phyloP scores from a whole-genome alignment of 257 asterid genomes.

The Cynanchum wilfordii region DNA sequence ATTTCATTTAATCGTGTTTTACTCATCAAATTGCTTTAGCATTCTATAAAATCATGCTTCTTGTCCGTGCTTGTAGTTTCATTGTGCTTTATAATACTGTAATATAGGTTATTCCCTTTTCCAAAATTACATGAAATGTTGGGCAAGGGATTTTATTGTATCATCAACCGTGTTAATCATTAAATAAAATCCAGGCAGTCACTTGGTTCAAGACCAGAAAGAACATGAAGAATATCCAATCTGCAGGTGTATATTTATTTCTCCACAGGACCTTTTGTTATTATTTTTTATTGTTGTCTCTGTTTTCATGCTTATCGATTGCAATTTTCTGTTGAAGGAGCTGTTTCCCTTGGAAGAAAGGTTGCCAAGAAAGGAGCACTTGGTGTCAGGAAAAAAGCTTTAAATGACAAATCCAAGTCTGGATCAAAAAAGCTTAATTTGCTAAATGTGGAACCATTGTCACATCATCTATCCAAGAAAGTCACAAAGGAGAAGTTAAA shows the following conservation, averaged over 20 bases:
- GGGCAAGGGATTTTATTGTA: no score
- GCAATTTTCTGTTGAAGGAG: slow-evolving; percentile 22
- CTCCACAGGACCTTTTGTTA: background rate
- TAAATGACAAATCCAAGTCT: no score
- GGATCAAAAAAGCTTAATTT: slow-evolving; percentile 39
- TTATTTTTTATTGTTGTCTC: background rate
- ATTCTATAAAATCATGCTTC: background rate
- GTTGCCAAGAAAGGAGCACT: slow-evolving; percentile 43
- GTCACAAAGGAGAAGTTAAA: slow-evolving; percentile 33
- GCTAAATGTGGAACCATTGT: slow-evolving; percentile 41
- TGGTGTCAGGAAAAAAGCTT: no score
- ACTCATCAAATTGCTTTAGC: background rate
- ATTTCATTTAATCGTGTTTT: background rate
- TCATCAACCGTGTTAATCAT: no score
- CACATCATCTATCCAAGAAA: slow-evolving; percentile 30
- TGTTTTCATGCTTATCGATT: background rate
- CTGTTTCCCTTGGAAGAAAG: slow-evolving; percentile 50
- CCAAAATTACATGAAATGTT: background rate
- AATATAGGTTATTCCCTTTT: background rate
- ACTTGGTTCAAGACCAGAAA: no score
- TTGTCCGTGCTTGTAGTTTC: background rate
- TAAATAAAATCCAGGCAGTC: slow-evolving; percentile 44
- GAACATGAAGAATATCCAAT: no score
- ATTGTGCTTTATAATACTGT: background rate
- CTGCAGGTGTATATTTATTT: slow-evolving; percentile 48